Evolutionary conservation across 495 filamentous ascomycete genomes (phyloP), one percentile per base, ranked within the genome.

Genomic region (Pyronema domesticum): DNA sequence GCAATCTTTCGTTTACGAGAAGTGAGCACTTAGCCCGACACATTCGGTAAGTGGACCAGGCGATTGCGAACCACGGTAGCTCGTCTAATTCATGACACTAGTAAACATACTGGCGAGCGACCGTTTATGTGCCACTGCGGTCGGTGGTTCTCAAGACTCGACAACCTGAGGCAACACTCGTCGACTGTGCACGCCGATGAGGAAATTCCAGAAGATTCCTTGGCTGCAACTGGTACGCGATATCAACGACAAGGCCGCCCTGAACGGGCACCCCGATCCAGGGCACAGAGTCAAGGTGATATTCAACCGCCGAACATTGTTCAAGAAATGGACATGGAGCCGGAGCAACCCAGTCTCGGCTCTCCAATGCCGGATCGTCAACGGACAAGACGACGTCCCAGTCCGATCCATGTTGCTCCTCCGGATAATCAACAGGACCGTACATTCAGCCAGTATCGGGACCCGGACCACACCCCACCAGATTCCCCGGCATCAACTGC

Each of bases 131-230:
- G 91, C 63, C 91, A 96, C 68, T 98, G 91, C 67, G 84, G 83
- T 3, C 80, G 91, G 39, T 79, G 88, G 60, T 98, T 98, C 68
- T 98, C 91, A n/a, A 79, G 91, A 36, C 77, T 98, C 37, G 91
- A 98, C 68, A 98, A 98, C 60, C 73, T 98, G 37, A 80, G 91
- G 39, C 91, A 98, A 61, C 91, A 98, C 71, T 93, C 91, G 13
- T 93, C 95, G 64, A 98, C 93, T 0, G 93, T 98, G 0, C 93
- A 98, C 64, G 83, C 93, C 43, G 95, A 96, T 68, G 93, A 96
- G 65, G 89, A 95, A 47, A 98, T 96, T 15, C 91, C 91, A 3
- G 78, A 77, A 13, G 86, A 94, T 67, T 96, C 93, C 7, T 75
- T 96, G 9, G 93, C 91, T 6, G 93, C 93, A 40, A 94, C 88